A percentile compares a stretch with the other conserved stretches of the same genome.
These are phyloP conservation scores for Allantophomopsis lycopodina DNA, from an alignment of 2,329 filamentous ascomycete species.

Conservation along the genomic window DNA sequence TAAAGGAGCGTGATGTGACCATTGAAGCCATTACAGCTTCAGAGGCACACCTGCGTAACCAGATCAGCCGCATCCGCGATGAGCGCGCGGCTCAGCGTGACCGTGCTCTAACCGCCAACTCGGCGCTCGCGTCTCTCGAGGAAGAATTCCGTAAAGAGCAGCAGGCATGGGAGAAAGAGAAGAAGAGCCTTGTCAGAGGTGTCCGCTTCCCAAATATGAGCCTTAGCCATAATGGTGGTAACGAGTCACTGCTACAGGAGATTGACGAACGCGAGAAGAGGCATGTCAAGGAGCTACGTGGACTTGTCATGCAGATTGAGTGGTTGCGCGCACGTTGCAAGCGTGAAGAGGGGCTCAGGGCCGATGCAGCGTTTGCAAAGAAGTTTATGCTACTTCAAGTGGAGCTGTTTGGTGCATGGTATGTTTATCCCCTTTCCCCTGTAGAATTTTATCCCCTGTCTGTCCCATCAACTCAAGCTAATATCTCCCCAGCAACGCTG, in stretches of 20 bases:
- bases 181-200: slow-evolving; percentile 22
- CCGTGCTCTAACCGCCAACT: slow-evolving; percentile 8
- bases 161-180: slow-evolving; percentile 31
- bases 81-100: slow-evolving; percentile 35
- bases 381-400: slow-evolving; percentile 67
- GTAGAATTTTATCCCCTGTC: slow-evolving; percentile 2
- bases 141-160: slow-evolving; percentile 23
- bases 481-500: slow-evolving; percentile 59
- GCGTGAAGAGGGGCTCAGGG: slow-evolving; percentile 68
- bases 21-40: slow-evolving; percentile 41
- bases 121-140: slow-evolving; percentile 17
- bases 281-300: slow-evolving; percentile 65
- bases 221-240: slow-evolving; percentile 15
- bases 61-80: slow-evolving; percentile 56
- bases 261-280: slow-evolving; percentile 36
- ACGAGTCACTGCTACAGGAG: slow-evolving; percentile 23
- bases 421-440: slow-evolving; percentile 27
- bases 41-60: slow-evolving; percentile 47
- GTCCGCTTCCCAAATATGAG: slow-evolving; percentile 24
- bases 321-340: slow-evolving; percentile 75
- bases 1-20: slow-evolving; percentile 53
- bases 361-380: slow-evolving; percentile 77
- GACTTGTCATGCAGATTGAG: slow-evolving; percentile 77
- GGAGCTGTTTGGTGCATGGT: slow-evolving; percentile 82
- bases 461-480: slow-evolving; percentile 6